Evolutionary conservation across 1,284 basidiomycete genomes (phyloP).

Genomic region (Apiotrichum montevideense): DNA sequence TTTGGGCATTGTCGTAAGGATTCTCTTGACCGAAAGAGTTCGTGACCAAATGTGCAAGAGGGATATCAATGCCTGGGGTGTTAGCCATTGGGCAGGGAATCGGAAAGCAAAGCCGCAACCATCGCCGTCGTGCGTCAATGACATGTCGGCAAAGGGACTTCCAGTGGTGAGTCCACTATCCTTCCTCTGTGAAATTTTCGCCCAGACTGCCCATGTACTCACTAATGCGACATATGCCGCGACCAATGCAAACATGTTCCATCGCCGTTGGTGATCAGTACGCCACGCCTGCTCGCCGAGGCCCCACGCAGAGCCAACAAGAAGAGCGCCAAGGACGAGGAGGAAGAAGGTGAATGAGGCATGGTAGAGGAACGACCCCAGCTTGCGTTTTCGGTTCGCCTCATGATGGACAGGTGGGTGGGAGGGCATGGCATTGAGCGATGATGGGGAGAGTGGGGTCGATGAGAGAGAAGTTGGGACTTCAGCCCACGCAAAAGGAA

Average conservation of each 20-base stretch:
- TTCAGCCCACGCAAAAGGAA: no score
- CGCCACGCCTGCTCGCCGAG: constrained; percentile 41
- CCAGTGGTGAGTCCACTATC: no score
- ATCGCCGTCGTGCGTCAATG: background rate
- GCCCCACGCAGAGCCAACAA: constrained; percentile 38
- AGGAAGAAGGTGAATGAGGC: constrained; percentile 40
- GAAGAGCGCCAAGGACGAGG: constrained; percentile 29
- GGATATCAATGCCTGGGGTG: constrained; percentile 26
- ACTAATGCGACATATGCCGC: constrained; percentile 38
- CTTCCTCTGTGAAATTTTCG: no score
- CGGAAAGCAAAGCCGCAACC: background rate
- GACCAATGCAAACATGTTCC: constrained; percentile 41
- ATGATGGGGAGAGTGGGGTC: background rate
- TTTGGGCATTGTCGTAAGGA: constrained; percentile 57
- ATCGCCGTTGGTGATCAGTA: constrained; percentile 32
- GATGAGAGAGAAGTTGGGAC: background rate
- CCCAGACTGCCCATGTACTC: constrained; percentile 13
- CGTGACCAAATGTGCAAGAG: constrained; percentile 36
- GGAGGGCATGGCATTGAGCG: background rate
- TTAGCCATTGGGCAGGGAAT: background rate
- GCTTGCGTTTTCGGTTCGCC: constrained; percentile 1
- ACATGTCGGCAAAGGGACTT: no score
- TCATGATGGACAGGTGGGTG: no score
- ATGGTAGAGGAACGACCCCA: constrained; percentile 39
- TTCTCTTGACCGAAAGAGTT: constrained; percentile 33